phyloP scores from a whole-genome alignment of 1,139 yeast species.

The Debaryomyces sp. region DNA sequence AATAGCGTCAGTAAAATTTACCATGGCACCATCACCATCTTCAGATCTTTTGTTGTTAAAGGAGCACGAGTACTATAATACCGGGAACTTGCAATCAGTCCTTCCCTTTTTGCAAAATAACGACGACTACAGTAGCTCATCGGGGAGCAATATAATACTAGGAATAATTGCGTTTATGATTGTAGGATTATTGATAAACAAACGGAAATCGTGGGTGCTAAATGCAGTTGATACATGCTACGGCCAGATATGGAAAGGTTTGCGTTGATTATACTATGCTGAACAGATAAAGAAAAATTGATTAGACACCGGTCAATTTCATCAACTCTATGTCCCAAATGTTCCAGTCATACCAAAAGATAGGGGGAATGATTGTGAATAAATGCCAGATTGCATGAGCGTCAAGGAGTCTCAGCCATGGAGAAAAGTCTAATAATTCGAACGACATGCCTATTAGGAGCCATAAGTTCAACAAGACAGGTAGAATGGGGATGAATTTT shows the following conservation, averaged over 20 bases:
- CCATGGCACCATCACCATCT: slow-evolving; percentile 20
- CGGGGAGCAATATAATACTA: neutral
- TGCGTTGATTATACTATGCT: neutral
- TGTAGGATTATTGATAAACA: neutral
- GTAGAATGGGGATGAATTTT: slow-evolving; percentile 37
- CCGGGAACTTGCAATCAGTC: slow-evolving; percentile 22
- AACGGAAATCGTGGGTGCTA: neutral
- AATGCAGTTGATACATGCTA: neutral
- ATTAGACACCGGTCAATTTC: slow-evolving; percentile 19
- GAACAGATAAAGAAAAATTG: slow-evolving; percentile 14
- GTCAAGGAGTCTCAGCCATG: slow-evolving; percentile 36
- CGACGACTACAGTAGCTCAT: neutral
- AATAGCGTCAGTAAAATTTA: neutral
- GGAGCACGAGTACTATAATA: slow-evolving; percentile 35
- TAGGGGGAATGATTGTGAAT: slow-evolving; percentile 44
- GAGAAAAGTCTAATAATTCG: slow-evolving; percentile 43
- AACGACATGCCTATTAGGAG: slow-evolving; percentile 38
- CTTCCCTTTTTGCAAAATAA: slow-evolving; percentile 18
- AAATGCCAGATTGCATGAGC: slow-evolving; percentile 52
- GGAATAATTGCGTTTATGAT: neutral
- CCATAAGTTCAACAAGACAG: slow-evolving; percentile 39
- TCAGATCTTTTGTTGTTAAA: slow-evolving; percentile 25
- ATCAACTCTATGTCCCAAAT: slow-evolving; percentile 50
- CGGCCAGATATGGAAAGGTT: neutral
- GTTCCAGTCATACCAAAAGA: slow-evolving; percentile 53